A percentile compares a stretch with the other conserved stretches of the same genome.
These are phyloP conservation scores for Aspergillus sp. DNA, from an alignment of 2,329 filamentous ascomycete genomes.

Conservation along the genomic window DNA sequence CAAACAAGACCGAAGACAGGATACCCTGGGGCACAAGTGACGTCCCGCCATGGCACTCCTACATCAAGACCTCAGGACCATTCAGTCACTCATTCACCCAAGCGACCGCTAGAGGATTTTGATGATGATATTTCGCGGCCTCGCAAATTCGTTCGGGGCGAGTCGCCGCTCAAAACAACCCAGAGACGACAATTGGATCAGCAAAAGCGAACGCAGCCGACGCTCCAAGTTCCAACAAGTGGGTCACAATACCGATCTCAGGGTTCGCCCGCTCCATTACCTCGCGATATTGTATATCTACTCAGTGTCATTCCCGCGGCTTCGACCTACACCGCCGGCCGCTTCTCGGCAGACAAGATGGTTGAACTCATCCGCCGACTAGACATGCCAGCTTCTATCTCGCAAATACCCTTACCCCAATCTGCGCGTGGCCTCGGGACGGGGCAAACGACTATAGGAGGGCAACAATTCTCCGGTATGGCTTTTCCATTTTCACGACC, in stretches of 20 bases:
- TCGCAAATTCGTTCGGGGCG: slow-evolving; percentile 83
- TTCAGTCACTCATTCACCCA: slow-evolving; percentile 45
- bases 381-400: slow-evolving; percentile 58
- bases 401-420: slow-evolving; percentile 39
- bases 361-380: slow-evolving; percentile 71
- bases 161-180: slow-evolving; percentile 87
- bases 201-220: slow-evolving; percentile 53
- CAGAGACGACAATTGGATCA: slow-evolving; percentile 83
- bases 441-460: slow-evolving; percentile 21
- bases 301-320: slow-evolving; percentile 74
- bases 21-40: slow-evolving; percentile 23
- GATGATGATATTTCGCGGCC: slow-evolving; percentile 72
- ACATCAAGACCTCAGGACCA: slow-evolving; percentile 36
- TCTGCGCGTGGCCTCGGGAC: slow-evolving; percentile 31
- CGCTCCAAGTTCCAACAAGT: slow-evolving; percentile 26
- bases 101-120: slow-evolving; percentile 68
- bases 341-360: slow-evolving; percentile 69
- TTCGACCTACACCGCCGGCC: slow-evolving; percentile 68
- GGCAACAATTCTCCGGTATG: slow-evolving; percentile 37
- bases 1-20: slow-evolving; percentile 69
- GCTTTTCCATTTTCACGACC: background rate
- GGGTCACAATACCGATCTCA: slow-evolving; percentile 51
- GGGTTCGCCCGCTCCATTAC: slow-evolving; percentile 64
- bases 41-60: slow-evolving; percentile 36
- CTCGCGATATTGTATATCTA: slow-evolving; percentile 63